These are phyloP conservation scores for Candida stauntonica DNA, from an alignment of 805 yeast genomes.

Conservation along the genomic window DNA sequence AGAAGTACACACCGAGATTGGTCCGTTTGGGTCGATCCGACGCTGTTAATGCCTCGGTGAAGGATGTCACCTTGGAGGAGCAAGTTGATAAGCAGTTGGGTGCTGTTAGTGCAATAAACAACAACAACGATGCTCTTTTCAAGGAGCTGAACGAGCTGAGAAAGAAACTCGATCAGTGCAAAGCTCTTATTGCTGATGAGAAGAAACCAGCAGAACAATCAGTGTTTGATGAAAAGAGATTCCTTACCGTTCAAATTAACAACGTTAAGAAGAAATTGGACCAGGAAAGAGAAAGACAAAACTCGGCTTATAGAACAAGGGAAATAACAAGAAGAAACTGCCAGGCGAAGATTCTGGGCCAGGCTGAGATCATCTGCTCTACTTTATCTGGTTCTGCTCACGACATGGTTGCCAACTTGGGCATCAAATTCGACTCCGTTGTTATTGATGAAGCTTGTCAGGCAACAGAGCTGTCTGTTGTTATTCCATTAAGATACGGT, in stretches of 20 bases:
- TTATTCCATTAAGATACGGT: conserved; percentile 90
- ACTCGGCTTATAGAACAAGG: conserved; percentile 63
- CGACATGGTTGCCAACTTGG: conserved; percentile 69
- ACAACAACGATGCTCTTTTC: conserved; percentile 49
- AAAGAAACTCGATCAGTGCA: conserved; percentile 18
- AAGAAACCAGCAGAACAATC: conserved; percentile 38
- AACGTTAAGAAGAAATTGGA: conserved; percentile 72
- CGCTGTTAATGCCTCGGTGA: conserved; percentile 76
- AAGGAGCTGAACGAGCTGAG: conserved; percentile 33
- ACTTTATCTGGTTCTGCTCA: conserved; percentile 95
- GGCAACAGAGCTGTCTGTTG: conserved; percentile 86
- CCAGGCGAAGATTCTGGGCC: conserved; percentile 66
- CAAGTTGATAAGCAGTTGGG: conserved; percentile 53
- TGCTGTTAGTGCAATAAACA: conserved; percentile 14
- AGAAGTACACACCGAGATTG: conserved; percentile 52
- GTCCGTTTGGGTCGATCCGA: conserved; percentile 90
- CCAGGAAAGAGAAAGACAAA: conserved; percentile 68
- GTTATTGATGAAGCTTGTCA: conserved; percentile 97
- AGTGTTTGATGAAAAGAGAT: conserved; percentile 48
- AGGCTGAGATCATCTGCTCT: conserved; percentile 84
- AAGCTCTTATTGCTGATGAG: conserved; percentile 26
- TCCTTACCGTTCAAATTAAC: conserved; percentile 56
- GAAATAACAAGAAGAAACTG: conserved; percentile 74
- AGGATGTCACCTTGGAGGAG: conserved; percentile 81
- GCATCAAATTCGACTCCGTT: conserved; percentile 81